Evolutionary conservation across 2,329 filamentous ascomycete species (phyloP).

Genomic region (Verticillium nonalfalfae): DNA sequence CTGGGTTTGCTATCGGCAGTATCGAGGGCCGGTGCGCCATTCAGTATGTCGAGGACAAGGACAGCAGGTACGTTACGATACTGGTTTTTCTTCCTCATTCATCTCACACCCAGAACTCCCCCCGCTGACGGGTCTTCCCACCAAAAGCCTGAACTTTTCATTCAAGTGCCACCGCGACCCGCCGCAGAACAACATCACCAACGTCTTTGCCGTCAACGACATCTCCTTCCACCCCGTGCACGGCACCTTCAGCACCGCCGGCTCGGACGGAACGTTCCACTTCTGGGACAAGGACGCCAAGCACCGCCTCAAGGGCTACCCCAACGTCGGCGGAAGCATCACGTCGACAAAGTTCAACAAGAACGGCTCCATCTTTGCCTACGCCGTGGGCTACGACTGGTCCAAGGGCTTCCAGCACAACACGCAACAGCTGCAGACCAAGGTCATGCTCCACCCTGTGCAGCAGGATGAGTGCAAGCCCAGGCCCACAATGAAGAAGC

Average conservation of each 20-base stretch:
- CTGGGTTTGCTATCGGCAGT: slow-evolving; percentile 89
- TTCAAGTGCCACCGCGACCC: slow-evolving; percentile 97
- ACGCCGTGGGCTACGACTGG: slow-evolving; percentile 96
- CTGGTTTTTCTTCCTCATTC: not conserved
- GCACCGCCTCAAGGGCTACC: slow-evolving; percentile 84
- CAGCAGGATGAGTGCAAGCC: slow-evolving; percentile 56
- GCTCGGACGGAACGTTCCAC: slow-evolving; percentile 92
- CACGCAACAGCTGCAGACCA: slow-evolving; percentile 65
- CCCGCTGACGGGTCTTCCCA: not conserved
- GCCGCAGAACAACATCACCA: slow-evolving; percentile 67
- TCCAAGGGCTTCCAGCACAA: slow-evolving; percentile 91
- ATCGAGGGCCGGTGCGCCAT: slow-evolving; percentile 97
- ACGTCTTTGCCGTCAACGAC: slow-evolving; percentile 92
- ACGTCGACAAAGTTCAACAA: slow-evolving; percentile 87
- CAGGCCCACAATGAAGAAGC: slow-evolving; percentile 52
- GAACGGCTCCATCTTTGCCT: slow-evolving; percentile 77
- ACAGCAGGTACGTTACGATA: slow-evolving; percentile 52
- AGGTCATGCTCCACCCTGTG: slow-evolving; percentile 81
- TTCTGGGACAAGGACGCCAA: slow-evolving; percentile 95
- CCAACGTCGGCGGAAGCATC: slow-evolving; percentile 78
- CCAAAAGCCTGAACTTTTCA: slow-evolving; percentile 77
- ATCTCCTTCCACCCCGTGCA: slow-evolving; percentile 97
- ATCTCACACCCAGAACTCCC: not conserved
- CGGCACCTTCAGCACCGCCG: slow-evolving; percentile 97
- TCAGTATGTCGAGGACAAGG: slow-evolving; percentile 96